phyloP scores from a whole-genome alignment of 768 basidiomycete species.

The Leucosporidium scottii region DNA sequence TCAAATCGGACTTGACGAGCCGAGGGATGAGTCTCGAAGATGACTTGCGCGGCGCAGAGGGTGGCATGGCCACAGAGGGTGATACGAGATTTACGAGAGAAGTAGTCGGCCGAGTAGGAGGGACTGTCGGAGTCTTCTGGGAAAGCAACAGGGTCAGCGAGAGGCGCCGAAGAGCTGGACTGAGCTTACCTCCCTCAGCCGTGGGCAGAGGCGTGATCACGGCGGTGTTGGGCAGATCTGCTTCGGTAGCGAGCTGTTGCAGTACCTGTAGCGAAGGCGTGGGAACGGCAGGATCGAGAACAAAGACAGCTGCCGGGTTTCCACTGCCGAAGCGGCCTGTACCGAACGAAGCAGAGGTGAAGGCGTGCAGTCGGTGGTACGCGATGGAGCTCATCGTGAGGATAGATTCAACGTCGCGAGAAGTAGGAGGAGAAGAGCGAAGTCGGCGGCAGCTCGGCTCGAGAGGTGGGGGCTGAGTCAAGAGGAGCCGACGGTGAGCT shows the following conservation, averaged over 20 bases:
- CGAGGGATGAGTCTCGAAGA: neutral
- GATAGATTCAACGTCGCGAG: no score
- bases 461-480: neutral
- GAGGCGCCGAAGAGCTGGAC: conserved; percentile 38
- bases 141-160: conserved; percentile 34
- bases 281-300: conserved; percentile 31
- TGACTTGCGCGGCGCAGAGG: neutral
- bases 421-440: neutral
- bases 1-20: neutral
- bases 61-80: neutral
- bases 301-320: conserved; percentile 42
- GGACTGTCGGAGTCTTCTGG: neutral
- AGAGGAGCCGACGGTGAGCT: neutral
- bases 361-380: neutral
- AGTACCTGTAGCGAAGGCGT: conserved; percentile 4
- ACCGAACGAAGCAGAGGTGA: neutral
- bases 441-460: neutral
- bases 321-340: conserved; percentile 24
- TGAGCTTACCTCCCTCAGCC: conserved; percentile 1
- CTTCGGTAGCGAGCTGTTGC: conserved; percentile 33
- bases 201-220: conserved; percentile 22
- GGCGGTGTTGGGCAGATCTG: conserved; percentile 38
- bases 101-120: no score
- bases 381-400: neutral
- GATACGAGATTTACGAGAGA: neutral